Conservation (phyloP, 768 basidiomycete species). For the Russula olivacea region DNA sequence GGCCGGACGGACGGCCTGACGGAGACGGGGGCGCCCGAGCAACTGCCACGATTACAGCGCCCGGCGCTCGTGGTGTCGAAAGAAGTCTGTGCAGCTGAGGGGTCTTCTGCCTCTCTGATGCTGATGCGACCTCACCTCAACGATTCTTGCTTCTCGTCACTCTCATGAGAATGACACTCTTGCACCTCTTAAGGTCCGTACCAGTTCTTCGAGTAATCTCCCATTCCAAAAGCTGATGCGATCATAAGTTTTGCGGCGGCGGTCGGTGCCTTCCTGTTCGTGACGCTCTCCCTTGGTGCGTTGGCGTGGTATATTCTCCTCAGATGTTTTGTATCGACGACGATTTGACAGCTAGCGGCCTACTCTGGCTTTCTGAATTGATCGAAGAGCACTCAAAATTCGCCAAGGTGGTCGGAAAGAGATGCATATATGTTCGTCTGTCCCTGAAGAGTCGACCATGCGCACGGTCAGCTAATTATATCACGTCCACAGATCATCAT, state of each 20-base stretch:
- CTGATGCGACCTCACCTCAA: conserved; percentile 4
- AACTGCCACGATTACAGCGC: not conserved
- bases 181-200: conserved; percentile 57
- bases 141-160: not conserved
- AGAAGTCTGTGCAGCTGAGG: not conserved
- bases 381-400: conserved; percentile 88
- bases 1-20: not conserved
- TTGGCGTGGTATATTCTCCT: too few species aligned
- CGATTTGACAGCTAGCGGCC: conserved; percentile 66
- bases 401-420: conserved; percentile 78
- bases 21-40: too few species aligned
- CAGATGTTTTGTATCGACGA: conserved; percentile 13
- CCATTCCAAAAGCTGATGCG: conserved; percentile 6
- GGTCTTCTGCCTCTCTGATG: not conserved
- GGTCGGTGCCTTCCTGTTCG: conserved; percentile 75
- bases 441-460: not conserved
- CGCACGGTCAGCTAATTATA: not conserved
- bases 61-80: too few species aligned
- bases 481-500: conserved; percentile 60
- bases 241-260: conserved; percentile 62
- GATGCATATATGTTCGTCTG: conserved; percentile 76
- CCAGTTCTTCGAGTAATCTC: conserved; percentile 17
- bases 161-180: conserved; percentile 40
- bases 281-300: conserved; percentile 86
- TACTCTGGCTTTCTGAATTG: conserved; percentile 89